phyloP scores from a whole-genome alignment of 108 stramenopile genomes.

The Thalassiosira profunda region DNA sequence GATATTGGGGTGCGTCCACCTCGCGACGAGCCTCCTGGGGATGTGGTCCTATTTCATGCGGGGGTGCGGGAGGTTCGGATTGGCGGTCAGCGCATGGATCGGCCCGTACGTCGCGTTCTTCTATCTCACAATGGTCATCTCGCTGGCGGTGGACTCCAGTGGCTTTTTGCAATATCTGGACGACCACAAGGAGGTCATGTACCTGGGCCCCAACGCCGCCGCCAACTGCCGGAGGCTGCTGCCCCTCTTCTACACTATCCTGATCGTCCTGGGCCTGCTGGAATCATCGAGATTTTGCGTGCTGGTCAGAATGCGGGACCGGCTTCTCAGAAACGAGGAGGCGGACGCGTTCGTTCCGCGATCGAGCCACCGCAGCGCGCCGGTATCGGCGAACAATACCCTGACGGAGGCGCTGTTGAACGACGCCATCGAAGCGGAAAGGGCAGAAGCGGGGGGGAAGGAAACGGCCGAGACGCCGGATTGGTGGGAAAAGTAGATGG shows the following conservation, averaged over 20 bases:
- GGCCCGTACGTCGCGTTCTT: constrained; percentile 15
- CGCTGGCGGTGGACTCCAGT: constrained; percentile 13
- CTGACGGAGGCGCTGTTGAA: constrained; percentile 18
- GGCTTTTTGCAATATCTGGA: constrained; percentile 34
- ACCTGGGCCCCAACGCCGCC: constrained; percentile 20
- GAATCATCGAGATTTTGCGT: constrained; percentile 22
- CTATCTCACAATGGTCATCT: constrained; percentile 34
- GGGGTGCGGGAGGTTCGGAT: constrained; percentile 13
- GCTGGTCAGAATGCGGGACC: constrained; percentile 6
- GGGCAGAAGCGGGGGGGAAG: too few relatives aligned
- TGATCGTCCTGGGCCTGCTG: not conserved
- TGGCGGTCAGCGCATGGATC: constrained; percentile 24
- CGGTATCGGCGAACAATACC: not conserved
- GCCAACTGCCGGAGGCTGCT: constrained; percentile 20
- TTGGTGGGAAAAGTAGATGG: too few relatives aligned
- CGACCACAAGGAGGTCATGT: constrained; percentile 39
- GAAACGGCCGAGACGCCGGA: too few relatives aligned
- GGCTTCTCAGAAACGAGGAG: not conserved
- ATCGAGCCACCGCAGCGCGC: not conserved
- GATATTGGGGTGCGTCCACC: constrained; percentile 24
- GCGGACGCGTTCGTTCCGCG: not conserved
- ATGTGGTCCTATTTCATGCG: constrained; percentile 15
- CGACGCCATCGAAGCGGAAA: not conserved
- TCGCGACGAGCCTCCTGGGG: constrained; percentile 9
- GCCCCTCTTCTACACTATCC: constrained; percentile 17